Conservation (phyloP, 768 basidiomycete species). For the Clitopilus passeckerianus region DNA sequence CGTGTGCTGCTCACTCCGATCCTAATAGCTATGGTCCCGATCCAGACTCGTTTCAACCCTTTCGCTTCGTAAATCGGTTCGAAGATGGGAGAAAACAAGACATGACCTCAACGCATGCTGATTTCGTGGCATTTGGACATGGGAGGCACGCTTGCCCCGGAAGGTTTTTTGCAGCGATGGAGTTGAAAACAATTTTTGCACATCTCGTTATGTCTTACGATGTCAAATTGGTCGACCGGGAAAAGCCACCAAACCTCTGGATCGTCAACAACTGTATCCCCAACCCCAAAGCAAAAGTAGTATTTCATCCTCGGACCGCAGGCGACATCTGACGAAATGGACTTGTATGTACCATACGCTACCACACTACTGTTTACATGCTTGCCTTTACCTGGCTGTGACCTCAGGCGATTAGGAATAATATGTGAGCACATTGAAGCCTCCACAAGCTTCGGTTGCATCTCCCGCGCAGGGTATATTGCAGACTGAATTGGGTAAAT, state of each 20-base stretch:
- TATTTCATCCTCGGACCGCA: background rate
- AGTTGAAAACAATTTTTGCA: constrained; percentile 1
- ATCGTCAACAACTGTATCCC: background rate
- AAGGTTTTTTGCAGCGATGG: constrained; percentile 1
- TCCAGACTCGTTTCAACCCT: constrained; percentile 9
- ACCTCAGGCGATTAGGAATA: background rate
- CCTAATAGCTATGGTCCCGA: constrained; percentile 1
- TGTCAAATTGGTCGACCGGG: background rate
- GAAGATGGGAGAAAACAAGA: background rate
- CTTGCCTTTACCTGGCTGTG: too few relatives aligned
- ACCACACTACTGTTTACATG: too few relatives aligned
- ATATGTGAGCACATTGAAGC: constrained; percentile 1
- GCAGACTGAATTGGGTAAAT: constrained; percentile 7
- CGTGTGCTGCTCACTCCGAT: constrained; percentile 22
- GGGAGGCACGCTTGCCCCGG: constrained; percentile 1
- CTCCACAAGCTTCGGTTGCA: constrained; percentile 14
- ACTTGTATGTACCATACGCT: background rate
- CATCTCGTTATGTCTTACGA: constrained; percentile 1
- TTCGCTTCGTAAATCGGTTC: constrained; percentile 4
- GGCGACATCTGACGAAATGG: background rate
- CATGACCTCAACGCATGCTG: background rate
- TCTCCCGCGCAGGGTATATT: constrained; percentile 12
- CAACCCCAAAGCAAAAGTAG: background rate
- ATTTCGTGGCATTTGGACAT: constrained; percentile 1
- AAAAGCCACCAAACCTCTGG: background rate